phyloP scores from a whole-genome alignment of 345 rosid genomes.

The Salix arbutifolia region DNA sequence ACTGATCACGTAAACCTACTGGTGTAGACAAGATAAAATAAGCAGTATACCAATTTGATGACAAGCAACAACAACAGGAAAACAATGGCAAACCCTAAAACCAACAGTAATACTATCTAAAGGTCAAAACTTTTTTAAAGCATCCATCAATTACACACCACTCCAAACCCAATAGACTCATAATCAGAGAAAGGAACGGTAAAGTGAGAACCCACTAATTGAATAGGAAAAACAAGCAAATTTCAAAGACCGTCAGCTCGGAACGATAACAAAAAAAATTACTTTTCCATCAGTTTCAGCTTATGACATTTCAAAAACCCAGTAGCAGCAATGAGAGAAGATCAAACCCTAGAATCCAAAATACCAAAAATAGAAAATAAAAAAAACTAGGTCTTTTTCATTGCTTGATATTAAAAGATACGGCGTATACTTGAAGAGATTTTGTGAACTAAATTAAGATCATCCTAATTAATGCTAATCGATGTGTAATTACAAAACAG shows the following conservation, averaged over 20 bases:
- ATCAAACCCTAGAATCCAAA: slow-evolving; percentile 35
- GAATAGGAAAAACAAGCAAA: background rate
- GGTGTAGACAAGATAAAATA: background rate
- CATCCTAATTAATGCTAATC: slow-evolving; percentile 9
- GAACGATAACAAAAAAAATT: background rate
- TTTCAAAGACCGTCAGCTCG: background rate
- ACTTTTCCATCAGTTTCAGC: background rate
- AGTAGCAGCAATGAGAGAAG: slow-evolving; percentile 13
- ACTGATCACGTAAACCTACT: background rate
- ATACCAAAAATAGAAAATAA: background rate
- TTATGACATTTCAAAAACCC: background rate
- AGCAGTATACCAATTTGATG: background rate
- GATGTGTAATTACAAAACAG: slow-evolving; percentile 11
- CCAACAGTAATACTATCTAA: background rate
- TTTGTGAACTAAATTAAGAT: slow-evolving; percentile 10
- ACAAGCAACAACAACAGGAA: background rate
- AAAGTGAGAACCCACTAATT: background rate
- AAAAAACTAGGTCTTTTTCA: slow-evolving; percentile 21
- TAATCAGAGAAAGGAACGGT: slow-evolving; percentile 7
- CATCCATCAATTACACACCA: slow-evolving; percentile 4
- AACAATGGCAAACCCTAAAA: background rate
- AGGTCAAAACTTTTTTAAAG: slow-evolving; percentile 2
- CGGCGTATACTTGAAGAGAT: background rate
- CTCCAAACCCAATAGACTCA: slow-evolving; percentile 1
- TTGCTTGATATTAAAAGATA: background rate